Evolutionary conservation across 2,329 filamentous ascomycete genomes (phyloP), one percentile per base, ranked within the genome.

Genomic region (Clarireedia homoeocarpa): DNA sequence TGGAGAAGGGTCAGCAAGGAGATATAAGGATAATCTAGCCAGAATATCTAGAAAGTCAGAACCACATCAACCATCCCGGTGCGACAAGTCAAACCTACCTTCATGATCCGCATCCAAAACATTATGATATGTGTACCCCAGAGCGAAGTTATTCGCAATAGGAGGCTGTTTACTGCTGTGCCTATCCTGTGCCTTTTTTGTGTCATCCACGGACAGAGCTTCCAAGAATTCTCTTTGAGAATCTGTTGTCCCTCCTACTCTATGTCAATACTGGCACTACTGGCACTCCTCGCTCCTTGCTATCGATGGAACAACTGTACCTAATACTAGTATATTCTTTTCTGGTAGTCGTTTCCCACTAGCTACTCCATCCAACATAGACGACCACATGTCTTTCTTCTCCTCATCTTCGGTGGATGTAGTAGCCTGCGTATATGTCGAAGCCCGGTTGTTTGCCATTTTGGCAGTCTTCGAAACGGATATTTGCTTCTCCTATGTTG

Each of bases 91-190:
- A n/a, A 17, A 66, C 72, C 58, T 72, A 91, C 89, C 89, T 77
- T 96, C 92, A 71, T 95, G 91, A 69, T 96, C 91, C 56, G 89
- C 87, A 71, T 96, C 91, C 39, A 96, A 78, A 39, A 96, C 90
- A 72, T 96, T 90, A 70, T 95, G 90, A 73, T 96, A 96, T 53
- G 91, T 96, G 71, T 96, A 96, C 51, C 91, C 91, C 58, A 96
- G 75, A 10, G 91, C 91, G 72, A 95, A 96, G 69, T 87, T 88
- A 69, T 96, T 96, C 55, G 91, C 91, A 67, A 96, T 82, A 23
- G 90, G 89, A 2, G 89, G 86, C 59, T 81, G 80, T 70, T 82
- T 85, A 63, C 68, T 76, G 66, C 67, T 77, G 69, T 78, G 78
- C 66, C 75, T 78, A 71, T 80, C 83, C 63, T 75, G 73, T 61